Base-by-base conservation (phyloP, 148 eudicot genomes). In the Simmondsia chinensis region DNA sequence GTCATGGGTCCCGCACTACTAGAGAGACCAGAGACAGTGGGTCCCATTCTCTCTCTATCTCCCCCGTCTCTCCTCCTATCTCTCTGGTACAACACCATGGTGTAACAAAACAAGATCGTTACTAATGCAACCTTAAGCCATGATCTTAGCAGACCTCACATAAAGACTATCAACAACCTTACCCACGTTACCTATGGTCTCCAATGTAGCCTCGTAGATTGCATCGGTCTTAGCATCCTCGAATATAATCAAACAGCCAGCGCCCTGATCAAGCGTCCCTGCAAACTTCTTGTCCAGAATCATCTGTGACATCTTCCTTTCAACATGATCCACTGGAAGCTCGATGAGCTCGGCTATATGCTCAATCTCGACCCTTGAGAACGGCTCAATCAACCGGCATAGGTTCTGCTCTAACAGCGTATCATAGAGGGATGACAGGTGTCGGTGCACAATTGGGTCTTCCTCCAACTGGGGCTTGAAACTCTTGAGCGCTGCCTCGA, bases 231-330 rank as follows among this genome's bases (percentile, higher is more conserved):
- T 70, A 20, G 60, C 63, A 50, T 70, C 71, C 9, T 70, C 64
- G 35, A 70, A 70, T 20, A 70, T 52, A 20, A 70, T 33, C 13
- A 70, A 63, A 43, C 75, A 70, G 19, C 75, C 75, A 1, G 75
- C 75, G 35, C 75, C 75, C 32, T 70, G 75, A 42, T 70, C 75
- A 20, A 70, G 69, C 13, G 67, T 64, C 3, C 71, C 75, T 2
- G 75, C 75, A 46, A 70, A 70, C 50, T 65, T 70, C 43, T 70
- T 70, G 36, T 70, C 71, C 51, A 70, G 27, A 24, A 70, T 70
- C 75, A 70, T 64, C 63, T 70, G 75, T 28, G 75, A 70, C 17
- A 70, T 25, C 30, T 70, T 70, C 56, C 75, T 45, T 60, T 65
- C 75, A 20, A 70, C 75, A 16, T 70, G 75, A 39, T 70, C 75